A percentile compares a stretch with the other conserved stretches of the same genome.
Conservation (phyloP, 805 yeast genomes). For the Sugiyamaella chiloensis region DNA sequence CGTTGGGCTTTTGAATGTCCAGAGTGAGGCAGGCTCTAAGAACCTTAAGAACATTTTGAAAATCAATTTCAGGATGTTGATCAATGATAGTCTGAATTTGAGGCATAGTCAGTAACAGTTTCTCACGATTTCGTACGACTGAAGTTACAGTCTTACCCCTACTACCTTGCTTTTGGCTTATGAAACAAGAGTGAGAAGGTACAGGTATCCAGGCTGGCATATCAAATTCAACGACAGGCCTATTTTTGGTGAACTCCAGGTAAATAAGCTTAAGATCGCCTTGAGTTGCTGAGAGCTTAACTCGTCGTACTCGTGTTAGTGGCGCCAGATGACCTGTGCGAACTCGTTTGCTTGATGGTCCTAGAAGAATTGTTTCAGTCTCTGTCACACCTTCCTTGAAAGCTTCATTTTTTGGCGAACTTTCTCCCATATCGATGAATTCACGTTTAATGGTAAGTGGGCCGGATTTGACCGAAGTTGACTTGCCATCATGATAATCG, state of each 20-base stretch:
- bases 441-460: too few relatives aligned
- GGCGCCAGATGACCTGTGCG: conserved; percentile 11
- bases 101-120: background rate
- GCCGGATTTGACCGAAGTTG: too few relatives aligned
- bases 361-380: background rate
- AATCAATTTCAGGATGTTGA: conserved; percentile 5
- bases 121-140: conserved; percentile 4
- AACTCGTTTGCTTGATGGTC: conserved; percentile 5
- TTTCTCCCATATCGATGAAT: too few relatives aligned
- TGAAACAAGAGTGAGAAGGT: conserved; percentile 1
- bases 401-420: too few relatives aligned
- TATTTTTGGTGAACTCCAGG: conserved; percentile 4
- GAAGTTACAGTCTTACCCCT: background rate
- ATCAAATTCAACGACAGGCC: conserved; percentile 6
- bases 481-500: too few relatives aligned
- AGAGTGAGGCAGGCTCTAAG: conserved; percentile 12
- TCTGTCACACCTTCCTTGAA: too few relatives aligned
- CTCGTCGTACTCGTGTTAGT: conserved; percentile 9
- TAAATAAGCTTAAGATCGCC: conserved; percentile 12
- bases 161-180: background rate
- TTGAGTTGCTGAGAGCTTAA: conserved; percentile 7
- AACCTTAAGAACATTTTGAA: conserved; percentile 3
- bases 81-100: background rate
- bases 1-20: conserved; percentile 11
- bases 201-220: conserved; percentile 14